A percentile compares a stretch with the other conserved stretches of the same genome.
Conservation (phyloP, 2,329 filamentous ascomycete genomes). For the Epichloe uncinata region DNA sequence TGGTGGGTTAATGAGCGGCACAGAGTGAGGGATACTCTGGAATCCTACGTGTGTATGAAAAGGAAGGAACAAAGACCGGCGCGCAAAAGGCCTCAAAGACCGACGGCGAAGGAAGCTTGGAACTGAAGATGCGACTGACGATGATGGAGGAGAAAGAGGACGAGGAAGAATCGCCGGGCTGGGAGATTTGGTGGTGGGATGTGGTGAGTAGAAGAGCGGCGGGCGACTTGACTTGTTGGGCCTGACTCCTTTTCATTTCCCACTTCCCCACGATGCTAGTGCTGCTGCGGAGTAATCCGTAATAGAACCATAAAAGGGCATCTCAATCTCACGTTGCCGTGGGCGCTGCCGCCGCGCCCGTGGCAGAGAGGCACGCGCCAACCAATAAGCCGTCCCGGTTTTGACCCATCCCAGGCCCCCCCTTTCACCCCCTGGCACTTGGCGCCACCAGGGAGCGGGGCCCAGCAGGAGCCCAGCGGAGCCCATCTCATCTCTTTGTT, state of each 20-base stretch:
- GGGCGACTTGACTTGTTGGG: not conserved
- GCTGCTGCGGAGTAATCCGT: too few relatives aligned
- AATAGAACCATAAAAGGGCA: not conserved
- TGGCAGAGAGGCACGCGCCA: too few relatives aligned
- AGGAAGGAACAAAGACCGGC: too few relatives aligned
- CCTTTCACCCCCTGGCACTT: too few relatives aligned
- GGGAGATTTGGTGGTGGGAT: not conserved
- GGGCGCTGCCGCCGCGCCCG: too few relatives aligned
- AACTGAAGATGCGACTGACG: not conserved
- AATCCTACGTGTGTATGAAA: constrained; percentile 5
- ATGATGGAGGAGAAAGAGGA: constrained; percentile 1
- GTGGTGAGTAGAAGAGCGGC: not conserved
- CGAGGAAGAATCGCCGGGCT: not conserved
- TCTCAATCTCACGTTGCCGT: not conserved
- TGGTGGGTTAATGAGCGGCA: constrained; percentile 2
- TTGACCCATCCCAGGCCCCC: too few relatives aligned
- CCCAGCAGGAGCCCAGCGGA: too few relatives aligned
- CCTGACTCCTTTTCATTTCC: constrained; percentile 6
- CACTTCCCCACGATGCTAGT: not conserved
- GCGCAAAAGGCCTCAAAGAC: not conserved
- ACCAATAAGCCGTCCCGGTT: too few relatives aligned
- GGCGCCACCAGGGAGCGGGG: too few relatives aligned
- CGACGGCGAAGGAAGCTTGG: not conserved
- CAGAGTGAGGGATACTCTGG: constrained; percentile 15
- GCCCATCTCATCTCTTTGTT: too few relatives aligned